Percentiles rank a stretch among this genome's conserved stretches.
Evolutionary conservation across 805 yeast genomes (phyloP).

Genomic region (Suhomyces canberraensis): DNA sequence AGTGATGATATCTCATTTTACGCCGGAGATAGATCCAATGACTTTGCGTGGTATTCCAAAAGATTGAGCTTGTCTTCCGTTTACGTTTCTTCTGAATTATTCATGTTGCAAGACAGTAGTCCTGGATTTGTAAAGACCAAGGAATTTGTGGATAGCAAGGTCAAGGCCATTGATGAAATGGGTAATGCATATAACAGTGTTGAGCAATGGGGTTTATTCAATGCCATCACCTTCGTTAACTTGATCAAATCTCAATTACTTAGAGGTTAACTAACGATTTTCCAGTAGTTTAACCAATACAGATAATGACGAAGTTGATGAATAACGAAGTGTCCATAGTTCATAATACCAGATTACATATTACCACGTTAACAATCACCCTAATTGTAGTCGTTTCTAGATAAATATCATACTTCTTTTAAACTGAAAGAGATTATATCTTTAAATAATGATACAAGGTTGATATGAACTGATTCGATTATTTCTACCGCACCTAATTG

Average conservation of each 20-base stretch:
- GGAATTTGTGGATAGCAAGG: conserved; percentile 59
- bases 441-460: too few relatives aligned
- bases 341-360: too few relatives aligned
- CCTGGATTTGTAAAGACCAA: conserved; percentile 52
- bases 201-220: conserved; percentile 77
- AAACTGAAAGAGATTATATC: too few relatives aligned
- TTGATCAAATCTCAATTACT: conserved; percentile 67
- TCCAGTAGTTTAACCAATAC: not conserved
- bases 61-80: conserved; percentile 66
- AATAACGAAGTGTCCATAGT: too few relatives aligned
- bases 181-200: conserved; percentile 62
- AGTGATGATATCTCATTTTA: conserved; percentile 80
- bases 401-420: too few relatives aligned
- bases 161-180: conserved; percentile 48
- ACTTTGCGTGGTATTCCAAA: conserved; percentile 91
- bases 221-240: conserved; percentile 60
- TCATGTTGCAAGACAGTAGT: conserved; percentile 74
- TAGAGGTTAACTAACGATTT: conserved; percentile 44
- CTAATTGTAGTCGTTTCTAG: too few relatives aligned
- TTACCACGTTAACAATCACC: too few relatives aligned
- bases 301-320: too few relatives aligned
- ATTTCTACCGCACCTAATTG: too few relatives aligned
- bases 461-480: too few relatives aligned
- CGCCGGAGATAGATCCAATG: conserved; percentile 76
- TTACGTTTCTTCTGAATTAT: conserved; percentile 73